Percentiles rank a stretch among this genome's conserved stretches.
Conservation (phyloP, 148 eudicot genomes). For the Rhododendron ovatum region DNA sequence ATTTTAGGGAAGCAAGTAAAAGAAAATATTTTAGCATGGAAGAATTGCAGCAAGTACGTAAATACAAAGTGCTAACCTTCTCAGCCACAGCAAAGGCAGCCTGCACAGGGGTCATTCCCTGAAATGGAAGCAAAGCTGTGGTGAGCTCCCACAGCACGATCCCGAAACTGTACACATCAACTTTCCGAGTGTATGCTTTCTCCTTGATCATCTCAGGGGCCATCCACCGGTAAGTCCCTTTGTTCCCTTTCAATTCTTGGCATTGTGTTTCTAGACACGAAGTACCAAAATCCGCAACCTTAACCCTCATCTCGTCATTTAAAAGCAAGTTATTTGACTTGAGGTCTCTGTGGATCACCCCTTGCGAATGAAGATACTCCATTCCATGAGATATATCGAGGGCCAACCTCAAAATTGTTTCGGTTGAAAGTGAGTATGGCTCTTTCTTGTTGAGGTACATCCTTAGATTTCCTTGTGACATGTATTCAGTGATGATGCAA, state of each 20-base stretch:
- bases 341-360: constrained; percentile 92
- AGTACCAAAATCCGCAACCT: constrained; percentile 96
- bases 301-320: constrained; percentile 94
- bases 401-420: constrained; percentile 80
- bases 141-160: constrained; percentile 97
- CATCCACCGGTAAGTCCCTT: constrained; percentile 99
- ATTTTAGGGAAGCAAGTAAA: not conserved
- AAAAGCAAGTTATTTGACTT: constrained; percentile 84
- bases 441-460: constrained; percentile 98
- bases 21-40: not conserved
- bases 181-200: constrained; percentile 77
- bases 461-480: constrained; percentile 96
- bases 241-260: constrained; percentile 77
- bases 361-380: constrained; percentile 97
- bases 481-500: constrained; percentile 95
- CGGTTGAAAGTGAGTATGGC: constrained; percentile 89
- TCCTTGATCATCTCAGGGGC: constrained; percentile 98
- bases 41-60: not conserved
- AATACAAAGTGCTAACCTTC: constrained; percentile 45
- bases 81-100: constrained; percentile 97
- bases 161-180: constrained; percentile 94
- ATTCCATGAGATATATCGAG: constrained; percentile 94
- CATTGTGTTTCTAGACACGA: constrained; percentile 92
- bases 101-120: constrained; percentile 99
- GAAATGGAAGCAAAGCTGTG: constrained; percentile 92